Percentiles rank a stretch among this genome's conserved stretches.
phyloP scores from a whole-genome alignment of 2,329 filamentous ascomycete genomes.

The Sclerotinia spermophila region DNA sequence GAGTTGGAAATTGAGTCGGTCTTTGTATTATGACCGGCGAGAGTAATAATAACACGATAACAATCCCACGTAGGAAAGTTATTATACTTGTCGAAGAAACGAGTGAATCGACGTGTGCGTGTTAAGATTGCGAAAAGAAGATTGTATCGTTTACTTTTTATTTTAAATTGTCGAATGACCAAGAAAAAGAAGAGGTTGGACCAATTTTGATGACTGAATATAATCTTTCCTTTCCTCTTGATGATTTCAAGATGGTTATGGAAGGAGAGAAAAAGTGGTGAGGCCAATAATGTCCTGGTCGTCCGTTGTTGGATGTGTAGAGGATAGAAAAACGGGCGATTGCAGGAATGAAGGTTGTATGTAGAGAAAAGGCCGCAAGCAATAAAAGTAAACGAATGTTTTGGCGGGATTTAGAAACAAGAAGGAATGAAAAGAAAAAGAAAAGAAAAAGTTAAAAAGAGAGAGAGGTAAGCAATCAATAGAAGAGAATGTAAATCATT shows the following conservation, averaged over 20 bases:
- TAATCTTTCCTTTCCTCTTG: background rate
- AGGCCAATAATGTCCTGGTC: conserved; percentile 10
- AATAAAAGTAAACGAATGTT: conserved; percentile 7
- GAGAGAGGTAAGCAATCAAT: conserved; percentile 11
- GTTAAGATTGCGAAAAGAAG: background rate
- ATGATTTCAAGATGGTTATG: background rate
- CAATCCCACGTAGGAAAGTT: background rate
- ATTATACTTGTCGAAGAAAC: background rate
- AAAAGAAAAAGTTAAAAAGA: conserved; percentile 10
- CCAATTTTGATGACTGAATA: background rate
- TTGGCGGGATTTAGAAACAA: background rate
- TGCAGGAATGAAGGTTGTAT: conserved; percentile 16
- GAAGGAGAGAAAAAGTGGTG: background rate
- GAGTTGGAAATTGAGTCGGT: background rate
- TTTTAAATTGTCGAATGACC: background rate
- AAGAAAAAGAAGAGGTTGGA: background rate
- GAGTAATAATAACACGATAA: background rate
- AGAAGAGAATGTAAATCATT: conserved; percentile 26
- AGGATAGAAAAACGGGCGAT: conserved; percentile 2
- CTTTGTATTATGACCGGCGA: background rate
- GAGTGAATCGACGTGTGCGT: conserved; percentile 3
- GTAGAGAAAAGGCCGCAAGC: conserved; percentile 9
- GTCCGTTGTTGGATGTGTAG: background rate
- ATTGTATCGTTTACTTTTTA: background rate
- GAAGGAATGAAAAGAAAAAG: conserved; percentile 12